Conservation (phyloP, 139 green algal species). For the Coccomyxa sp. region DNA sequence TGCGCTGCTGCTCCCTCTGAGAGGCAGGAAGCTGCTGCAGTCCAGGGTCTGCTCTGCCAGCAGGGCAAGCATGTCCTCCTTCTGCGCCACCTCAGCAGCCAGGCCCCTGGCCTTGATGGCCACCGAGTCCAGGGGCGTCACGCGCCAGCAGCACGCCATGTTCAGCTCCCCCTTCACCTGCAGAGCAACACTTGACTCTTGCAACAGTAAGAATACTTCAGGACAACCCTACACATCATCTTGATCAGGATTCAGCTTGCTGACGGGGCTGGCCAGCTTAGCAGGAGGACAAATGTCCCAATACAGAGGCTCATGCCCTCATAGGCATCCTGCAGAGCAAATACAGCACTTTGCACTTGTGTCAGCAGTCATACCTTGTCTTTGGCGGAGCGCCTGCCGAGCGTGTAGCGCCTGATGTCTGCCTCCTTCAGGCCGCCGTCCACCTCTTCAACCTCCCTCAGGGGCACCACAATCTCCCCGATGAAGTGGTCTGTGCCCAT, state of each 20-base stretch:
- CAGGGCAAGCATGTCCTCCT: slow-evolving; percentile 34
- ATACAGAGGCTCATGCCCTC: too few relatives aligned
- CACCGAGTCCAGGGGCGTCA: slow-evolving; percentile 31
- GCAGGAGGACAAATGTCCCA: too few relatives aligned
- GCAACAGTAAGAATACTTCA: neutral
- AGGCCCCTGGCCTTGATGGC: slow-evolving; percentile 24
- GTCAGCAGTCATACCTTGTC: slow-evolving; percentile 21
- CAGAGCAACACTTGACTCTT: neutral
- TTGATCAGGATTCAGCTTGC: neutral
- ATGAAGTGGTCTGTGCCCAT: slow-evolving; percentile 31
- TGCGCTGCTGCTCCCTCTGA: neutral
- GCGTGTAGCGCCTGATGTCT: slow-evolving; percentile 26
- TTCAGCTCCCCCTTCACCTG: slow-evolving; percentile 29
- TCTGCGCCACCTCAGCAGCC: slow-evolving; percentile 33
- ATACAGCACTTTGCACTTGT: too few relatives aligned
- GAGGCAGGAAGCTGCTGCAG: neutral
- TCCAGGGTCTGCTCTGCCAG: slow-evolving; percentile 8
- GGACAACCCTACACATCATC: neutral
- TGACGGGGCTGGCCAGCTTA: too few relatives aligned
- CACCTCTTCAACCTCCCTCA: slow-evolving; percentile 27
- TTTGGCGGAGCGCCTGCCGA: slow-evolving; percentile 24
- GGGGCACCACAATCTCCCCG: slow-evolving; percentile 37
- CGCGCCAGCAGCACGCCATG: slow-evolving; percentile 31
- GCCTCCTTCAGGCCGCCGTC: neutral
- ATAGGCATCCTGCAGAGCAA: neutral